Evolutionary conservation across 208 protist species (phyloP).

Genomic region (Crithidia mellificae): DNA sequence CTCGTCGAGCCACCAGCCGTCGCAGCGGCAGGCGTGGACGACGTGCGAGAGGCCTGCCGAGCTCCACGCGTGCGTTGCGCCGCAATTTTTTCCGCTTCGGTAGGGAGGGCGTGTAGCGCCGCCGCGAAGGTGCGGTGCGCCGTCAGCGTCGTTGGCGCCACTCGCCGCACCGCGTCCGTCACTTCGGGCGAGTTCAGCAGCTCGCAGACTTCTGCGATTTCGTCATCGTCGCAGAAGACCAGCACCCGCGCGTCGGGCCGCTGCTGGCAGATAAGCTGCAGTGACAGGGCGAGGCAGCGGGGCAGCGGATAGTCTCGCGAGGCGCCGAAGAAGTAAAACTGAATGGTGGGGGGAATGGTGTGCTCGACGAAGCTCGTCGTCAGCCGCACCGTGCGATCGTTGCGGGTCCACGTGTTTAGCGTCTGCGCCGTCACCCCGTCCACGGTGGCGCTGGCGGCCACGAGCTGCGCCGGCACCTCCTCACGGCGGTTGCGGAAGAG

Average conservation of each 20-base stretch:
- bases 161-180: constrained; percentile 9
- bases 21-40: too few relatives aligned
- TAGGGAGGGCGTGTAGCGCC: constrained; percentile 24
- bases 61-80: not conserved
- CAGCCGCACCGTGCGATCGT: constrained; percentile 85
- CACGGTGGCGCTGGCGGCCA: constrained; percentile 85
- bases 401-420: constrained; percentile 88
- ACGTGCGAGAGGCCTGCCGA: too few relatives aligned
- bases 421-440: constrained; percentile 81
- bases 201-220: constrained; percentile 43
- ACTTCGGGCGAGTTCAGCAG: constrained; percentile 35
- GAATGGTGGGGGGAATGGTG: constrained; percentile 75
- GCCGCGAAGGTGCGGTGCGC: constrained; percentile 13
- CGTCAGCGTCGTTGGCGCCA: constrained; percentile 12
- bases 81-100: not conserved
- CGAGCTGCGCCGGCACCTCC: constrained; percentile 86
- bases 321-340: constrained; percentile 79
- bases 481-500: constrained; percentile 70
- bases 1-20: not conserved
- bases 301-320: constrained; percentile 44
- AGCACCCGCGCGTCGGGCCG: constrained; percentile 62
- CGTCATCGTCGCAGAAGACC: constrained; percentile 56
- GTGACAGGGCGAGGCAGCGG: constrained; percentile 42
- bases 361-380: constrained; percentile 91
- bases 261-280: constrained; percentile 80